Evolutionary conservation across 768 basidiomycete genomes (phyloP).

Genomic region (Chiua virens): DNA sequence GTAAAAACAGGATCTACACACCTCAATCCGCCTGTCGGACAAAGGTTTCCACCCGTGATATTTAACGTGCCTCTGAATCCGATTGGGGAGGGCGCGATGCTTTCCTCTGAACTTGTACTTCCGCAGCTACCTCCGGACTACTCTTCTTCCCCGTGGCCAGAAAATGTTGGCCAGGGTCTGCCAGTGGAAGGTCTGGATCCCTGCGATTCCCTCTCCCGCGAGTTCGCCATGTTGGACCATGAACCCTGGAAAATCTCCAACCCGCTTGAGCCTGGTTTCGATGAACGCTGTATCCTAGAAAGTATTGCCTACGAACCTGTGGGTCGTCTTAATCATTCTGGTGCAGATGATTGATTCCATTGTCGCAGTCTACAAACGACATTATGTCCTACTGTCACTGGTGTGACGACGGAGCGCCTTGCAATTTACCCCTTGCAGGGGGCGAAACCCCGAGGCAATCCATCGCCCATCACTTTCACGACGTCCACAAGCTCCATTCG

Average conservation of each 20-base stretch:
- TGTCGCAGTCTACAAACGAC: background rate
- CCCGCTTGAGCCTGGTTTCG: background rate
- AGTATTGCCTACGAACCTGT: background rate
- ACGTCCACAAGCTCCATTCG: conserved; percentile 2
- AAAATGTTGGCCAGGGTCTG: background rate
- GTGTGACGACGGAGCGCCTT: conserved; percentile 4
- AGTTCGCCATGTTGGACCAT: no score
- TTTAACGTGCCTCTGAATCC: background rate
- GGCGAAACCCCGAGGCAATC: conserved; percentile 9
- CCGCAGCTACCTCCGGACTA: background rate
- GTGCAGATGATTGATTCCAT: background rate
- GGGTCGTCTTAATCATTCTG: background rate
- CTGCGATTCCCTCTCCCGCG: background rate
- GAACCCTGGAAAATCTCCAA: background rate
- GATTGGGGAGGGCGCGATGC: no score
- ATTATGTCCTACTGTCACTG: conserved; percentile 6
- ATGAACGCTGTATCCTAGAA: background rate
- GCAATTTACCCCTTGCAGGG: background rate
- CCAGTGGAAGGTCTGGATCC: background rate
- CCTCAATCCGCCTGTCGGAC: background rate
- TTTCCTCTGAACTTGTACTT: background rate
- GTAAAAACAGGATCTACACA: background rate
- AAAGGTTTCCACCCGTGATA: no score
- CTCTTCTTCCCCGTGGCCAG: background rate
- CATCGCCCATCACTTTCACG: conserved; percentile 11